Conservation (phyloP, 2,329 filamentous ascomycete genomes). For the Fusarium xylarioides region DNA sequence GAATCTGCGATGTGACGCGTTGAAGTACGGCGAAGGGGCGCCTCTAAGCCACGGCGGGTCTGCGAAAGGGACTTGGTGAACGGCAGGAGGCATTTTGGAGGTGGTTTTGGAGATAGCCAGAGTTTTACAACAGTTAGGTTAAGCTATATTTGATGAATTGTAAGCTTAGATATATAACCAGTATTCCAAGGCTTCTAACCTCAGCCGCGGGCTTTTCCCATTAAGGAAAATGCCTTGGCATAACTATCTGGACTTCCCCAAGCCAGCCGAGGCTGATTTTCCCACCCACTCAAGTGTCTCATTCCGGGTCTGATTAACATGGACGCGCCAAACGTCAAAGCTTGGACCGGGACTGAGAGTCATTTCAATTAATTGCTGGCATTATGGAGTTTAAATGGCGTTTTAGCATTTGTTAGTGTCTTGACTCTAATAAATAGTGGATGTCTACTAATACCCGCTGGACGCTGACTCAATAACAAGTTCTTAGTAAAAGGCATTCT, state of each 20-base stretch:
- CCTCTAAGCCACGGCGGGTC: not conserved
- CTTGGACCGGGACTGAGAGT: not conserved
- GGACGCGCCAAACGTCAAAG: not conserved
- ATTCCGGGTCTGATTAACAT: not conserved
- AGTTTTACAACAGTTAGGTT: not conserved
- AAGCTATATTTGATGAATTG: not conserved
- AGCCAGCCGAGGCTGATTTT: not conserved
- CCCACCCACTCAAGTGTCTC: not conserved
- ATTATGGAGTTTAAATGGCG: not conserved
- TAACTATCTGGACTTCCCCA: not conserved
- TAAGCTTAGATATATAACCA: not conserved
- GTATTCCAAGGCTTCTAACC: not conserved
- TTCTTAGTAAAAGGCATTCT: not conserved
- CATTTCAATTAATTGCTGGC: not conserved
- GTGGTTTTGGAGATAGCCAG: not conserved
- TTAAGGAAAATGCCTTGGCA: not conserved
- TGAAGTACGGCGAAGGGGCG: not conserved
- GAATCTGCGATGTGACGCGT: not conserved
- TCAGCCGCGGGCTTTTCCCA: not conserved
- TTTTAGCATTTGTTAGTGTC: not conserved
- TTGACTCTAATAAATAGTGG: not conserved
- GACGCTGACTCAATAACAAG: not conserved
- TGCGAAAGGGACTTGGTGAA: not conserved
- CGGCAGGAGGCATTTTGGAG: not conserved
- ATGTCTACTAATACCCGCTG: not conserved